Evolutionary conservation across 257 asterid species (phyloP), one percentile per base, ranked within the genome.

Genomic region (Penstemon barbatus): DNA sequence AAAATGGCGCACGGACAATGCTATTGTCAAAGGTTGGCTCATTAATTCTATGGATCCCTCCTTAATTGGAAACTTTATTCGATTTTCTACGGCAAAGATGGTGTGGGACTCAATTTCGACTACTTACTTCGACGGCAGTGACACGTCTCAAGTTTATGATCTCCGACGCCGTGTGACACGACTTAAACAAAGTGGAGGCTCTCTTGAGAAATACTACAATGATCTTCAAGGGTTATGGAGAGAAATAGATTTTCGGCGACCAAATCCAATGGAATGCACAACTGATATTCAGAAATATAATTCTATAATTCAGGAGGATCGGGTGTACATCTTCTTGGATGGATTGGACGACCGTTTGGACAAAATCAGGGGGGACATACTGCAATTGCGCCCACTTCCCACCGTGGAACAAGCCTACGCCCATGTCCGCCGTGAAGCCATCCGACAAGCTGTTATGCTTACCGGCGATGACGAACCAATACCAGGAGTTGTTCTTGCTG

Each of bases 121-220:
- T 5, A 57, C 63, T 13, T 57, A n/a, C 0, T 57, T 57, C 19
- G 63, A 57, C 11, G 5, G 38, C 33, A 57, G 39, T 6, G 40
- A 57, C 5, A 57, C 63, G 6, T 25, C 63, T 33, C 63, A 57
- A 13, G 63, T 57, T 4, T 57, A 57, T 57, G 63, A 57, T 33
- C 40, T 57, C 8, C 7, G 40, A 33, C 36, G 33, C 6, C 3
- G 33, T 11, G 63, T 57, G 40, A 1, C 63, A 4, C 38, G 11
- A 15, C 5, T 57, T 4, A 8, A 19, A 57, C 40, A 15, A 33
- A 8, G 9, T 57, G 19, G 38, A 13, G 0, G 11, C 5, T 25
- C 63, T 57, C 36, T 57, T n/a, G 38, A 57, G 33, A n/a, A 15
- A n/a, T 57, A 13, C 36, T 57, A 57, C 63, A 57, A n/a, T 3